Percentiles rank a stretch among this genome's conserved stretches.
Evolutionary conservation across 768 basidiomycete genomes (phyloP).

Genomic region (Rubroboletus satanas): DNA sequence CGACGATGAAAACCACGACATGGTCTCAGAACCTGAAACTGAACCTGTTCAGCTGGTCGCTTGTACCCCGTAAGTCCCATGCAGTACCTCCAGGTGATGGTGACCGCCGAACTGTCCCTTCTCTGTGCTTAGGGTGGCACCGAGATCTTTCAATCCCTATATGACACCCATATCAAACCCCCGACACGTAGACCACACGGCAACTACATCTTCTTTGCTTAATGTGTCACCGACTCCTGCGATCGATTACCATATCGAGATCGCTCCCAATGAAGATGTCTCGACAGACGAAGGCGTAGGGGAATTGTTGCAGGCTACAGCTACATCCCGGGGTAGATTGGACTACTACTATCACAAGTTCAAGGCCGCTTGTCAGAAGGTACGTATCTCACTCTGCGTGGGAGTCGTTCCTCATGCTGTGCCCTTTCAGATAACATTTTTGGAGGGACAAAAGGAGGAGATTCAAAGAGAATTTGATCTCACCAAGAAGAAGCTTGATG

Average conservation of each 20-base stretch:
- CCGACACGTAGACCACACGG: constrained; percentile 1
- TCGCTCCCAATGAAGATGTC: neutral
- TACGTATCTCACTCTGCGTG: neutral
- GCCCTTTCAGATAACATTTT: constrained; percentile 9
- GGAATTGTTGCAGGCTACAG: constrained; percentile 15
- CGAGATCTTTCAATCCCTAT: constrained; percentile 21
- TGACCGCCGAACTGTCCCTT: neutral
- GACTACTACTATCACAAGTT: constrained; percentile 13
- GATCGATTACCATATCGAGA: neutral
- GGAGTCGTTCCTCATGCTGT: neutral
- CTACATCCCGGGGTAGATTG: constrained; percentile 14
- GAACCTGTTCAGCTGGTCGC: neutral
- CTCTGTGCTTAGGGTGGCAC: constrained; percentile 7
- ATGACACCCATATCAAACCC: constrained; percentile 28
- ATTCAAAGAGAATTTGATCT: constrained; percentile 15
- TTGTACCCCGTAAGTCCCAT: constrained; percentile 21
- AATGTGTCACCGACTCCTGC: constrained; percentile 6
- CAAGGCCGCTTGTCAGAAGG: constrained; percentile 11
- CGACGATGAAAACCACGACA: neutral
- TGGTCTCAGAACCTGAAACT: neutral
- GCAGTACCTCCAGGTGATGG: neutral
- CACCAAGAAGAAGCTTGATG: constrained; percentile 15
- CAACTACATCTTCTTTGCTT: neutral
- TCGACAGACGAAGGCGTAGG: neutral
- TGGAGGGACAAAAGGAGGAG: constrained; percentile 14